Evolutionary conservation across 345 rosid genomes (phyloP), one percentile per base, ranked within the genome.

Genomic region (Syzygium oleosum): DNA sequence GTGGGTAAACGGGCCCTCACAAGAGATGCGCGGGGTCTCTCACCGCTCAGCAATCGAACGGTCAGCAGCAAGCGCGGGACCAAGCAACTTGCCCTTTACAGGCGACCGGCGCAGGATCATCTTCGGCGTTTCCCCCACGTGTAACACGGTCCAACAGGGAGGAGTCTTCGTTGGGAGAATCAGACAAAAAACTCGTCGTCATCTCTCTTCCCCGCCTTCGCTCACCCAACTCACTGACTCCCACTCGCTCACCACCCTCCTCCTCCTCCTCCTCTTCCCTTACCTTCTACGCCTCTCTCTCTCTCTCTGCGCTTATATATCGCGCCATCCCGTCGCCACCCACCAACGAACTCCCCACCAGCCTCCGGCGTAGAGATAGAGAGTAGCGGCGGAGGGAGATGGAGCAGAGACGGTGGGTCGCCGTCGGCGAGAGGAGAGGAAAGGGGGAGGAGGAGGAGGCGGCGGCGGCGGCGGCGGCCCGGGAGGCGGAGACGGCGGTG

Each of bases 321-420:
- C 14, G 49, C 49, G 46, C 46, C 46, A 68, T 68, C 79, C 79
- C 46, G 23, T 68, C 43, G 46, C 43, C 79, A 68, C 79, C 79
- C 79, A 4, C 79, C 34, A 38, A 11, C 80, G 21, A 73, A 34
- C 23, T 17, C 79, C 79, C 11, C 43, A 9, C 21, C 79, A 34
- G 78, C 46, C 79, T 68, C 79, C 23, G 9, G 46, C 80, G 0
- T 11, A 9, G 80, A 73, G 27, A 41, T 2, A 41, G 46, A 68
- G 80, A 34, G 79, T 11, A 68, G 80, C 14, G 80, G 25, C 80
- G 80, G 46, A 34, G 46, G 80, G 80, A 19, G 1, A 73, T 73
- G 49, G 80, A 73, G 43, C 59, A 52, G 29, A 87, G 85, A 84
- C 46, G 87, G 77, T 88, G 87, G 88, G 90, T 86, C 12, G 78